Evolutionary conservation across 2,329 filamentous ascomycete species (phyloP), one percentile per base, ranked within the genome.

Genomic region (Exserohilum turcica): DNA sequence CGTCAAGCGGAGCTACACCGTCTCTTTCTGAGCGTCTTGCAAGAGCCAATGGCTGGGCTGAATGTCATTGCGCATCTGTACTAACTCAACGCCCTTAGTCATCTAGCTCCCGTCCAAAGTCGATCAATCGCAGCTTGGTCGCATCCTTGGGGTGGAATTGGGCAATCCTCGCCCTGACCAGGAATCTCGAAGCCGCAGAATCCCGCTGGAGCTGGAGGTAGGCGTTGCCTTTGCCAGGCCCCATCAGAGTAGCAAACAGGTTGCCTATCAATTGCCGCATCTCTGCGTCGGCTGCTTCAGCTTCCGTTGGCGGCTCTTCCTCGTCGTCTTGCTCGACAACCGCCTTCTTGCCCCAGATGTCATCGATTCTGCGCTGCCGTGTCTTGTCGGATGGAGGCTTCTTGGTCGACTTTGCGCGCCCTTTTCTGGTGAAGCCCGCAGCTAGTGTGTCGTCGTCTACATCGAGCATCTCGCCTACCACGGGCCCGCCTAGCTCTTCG

Each of bases 401-500:
- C 51, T 78, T 80, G 0, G 73, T 69, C 45, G 77, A 66, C 56
- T 73, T 77, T 12, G 68, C 60, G 40, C 71, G 81, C 13, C 81
- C 81, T 57, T 80, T 77, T 35, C 75, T 75, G 3, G 80, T 83
- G 69, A 83, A 84, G n/a, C 82, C 82, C 21, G 77, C 76, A 46
- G 78, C 78, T 35, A 84, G 72, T 6, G 72, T 78, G 10, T 76
- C 83, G 38, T 88, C 82, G 7, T 78, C 82, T 63, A 78, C 86
- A 75, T 89, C 85, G 67, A 88, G 80, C 63, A 87, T 79, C 60
- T 91, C 88, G 3, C 91, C 90, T 0, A 92, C 90, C 9, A 92
- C 87, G 0, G 91, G 91, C 0, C 91, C 91, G 6, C 91, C 91
- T 1, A 92, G 80, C 66, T 92, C 89, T 75, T 95, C 91, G 0